Conservation (phyloP, 352 stramenopile species). For the Phytophthora meadii region DNA sequence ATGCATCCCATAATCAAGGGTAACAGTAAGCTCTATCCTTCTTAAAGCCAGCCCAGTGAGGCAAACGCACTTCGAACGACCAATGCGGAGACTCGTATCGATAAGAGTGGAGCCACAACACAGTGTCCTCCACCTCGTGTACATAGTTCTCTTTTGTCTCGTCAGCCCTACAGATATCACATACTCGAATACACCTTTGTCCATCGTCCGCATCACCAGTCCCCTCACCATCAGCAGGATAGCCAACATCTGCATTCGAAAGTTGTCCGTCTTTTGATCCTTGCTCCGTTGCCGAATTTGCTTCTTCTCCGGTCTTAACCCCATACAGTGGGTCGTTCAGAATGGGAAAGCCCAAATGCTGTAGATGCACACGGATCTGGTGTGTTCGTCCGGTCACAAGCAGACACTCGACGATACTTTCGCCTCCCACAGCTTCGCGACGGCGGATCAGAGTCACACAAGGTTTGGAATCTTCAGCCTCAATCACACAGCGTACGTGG, state of each 20-base stretch:
- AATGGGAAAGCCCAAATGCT: constrained; percentile 90
- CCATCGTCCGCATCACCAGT: constrained; percentile 16
- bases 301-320: constrained; percentile 1
- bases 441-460: constrained; percentile 53
- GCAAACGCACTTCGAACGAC: constrained; percentile 51
- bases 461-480: constrained; percentile 36
- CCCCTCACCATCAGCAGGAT: not conserved
- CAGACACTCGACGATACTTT: constrained; percentile 89
- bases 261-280: not conserved
- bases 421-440: constrained; percentile 22
- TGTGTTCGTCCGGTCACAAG: constrained; percentile 94
- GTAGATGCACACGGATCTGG: constrained; percentile 95
- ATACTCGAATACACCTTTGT: constrained; percentile 29
- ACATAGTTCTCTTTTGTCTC: not conserved
- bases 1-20: too few species aligned
- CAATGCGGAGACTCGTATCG: constrained; percentile 49
- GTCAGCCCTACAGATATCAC: constrained; percentile 19
- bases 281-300: not conserved
- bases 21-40: too few species aligned
- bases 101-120: constrained; percentile 65
- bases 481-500: constrained; percentile 33
- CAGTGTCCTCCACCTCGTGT: constrained; percentile 10
- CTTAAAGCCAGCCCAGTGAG: constrained; percentile 39
- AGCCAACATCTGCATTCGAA: not conserved
- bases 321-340: constrained; percentile 96